phyloP scores from a whole-genome alignment of 2,329 filamentous ascomycete genomes.

The Aspergillus thermomutatus region DNA sequence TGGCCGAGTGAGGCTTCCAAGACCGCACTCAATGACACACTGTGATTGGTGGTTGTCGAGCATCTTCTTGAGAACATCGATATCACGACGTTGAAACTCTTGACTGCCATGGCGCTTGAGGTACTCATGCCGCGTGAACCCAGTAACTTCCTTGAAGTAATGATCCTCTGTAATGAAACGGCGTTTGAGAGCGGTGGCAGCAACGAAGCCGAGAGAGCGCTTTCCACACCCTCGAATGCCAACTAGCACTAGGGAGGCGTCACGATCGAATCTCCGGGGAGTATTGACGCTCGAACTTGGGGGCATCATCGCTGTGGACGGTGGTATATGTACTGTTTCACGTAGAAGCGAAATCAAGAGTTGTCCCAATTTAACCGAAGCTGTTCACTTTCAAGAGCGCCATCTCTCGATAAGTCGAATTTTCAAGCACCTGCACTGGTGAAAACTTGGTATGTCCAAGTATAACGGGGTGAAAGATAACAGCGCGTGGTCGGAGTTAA shows the following conservation, averaged over 20 bases:
- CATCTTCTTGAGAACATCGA: constrained; percentile 42
- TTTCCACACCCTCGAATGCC: constrained; percentile 45
- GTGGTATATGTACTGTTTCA: not conserved
- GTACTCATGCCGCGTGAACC: constrained; percentile 41
- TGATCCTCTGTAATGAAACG: constrained; percentile 45
- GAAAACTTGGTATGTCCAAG: not conserved
- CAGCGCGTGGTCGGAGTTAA: not conserved
- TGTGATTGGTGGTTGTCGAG: constrained; percentile 41
- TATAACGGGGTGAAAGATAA: not conserved
- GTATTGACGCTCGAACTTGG: constrained; percentile 4
- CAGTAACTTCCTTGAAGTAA: constrained; percentile 43
- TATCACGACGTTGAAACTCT: constrained; percentile 41
- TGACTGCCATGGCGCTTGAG: constrained; percentile 39
- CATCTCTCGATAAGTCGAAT: not conserved
- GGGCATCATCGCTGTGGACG: constrained; percentile 10
- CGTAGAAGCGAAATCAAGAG: not conserved
- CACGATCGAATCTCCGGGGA: constrained; percentile 30
- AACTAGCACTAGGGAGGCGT: constrained; percentile 42
- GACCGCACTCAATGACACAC: constrained; percentile 44
- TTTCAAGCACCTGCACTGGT: not conserved
- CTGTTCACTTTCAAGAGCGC: not conserved
- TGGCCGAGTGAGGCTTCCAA: constrained; percentile 41
- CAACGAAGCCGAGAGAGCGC: constrained; percentile 42
- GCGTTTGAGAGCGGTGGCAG: constrained; percentile 41
- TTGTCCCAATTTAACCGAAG: not conserved